Conservation (phyloP, 179 eudicot species). For the Amaranthus tricolor region DNA sequence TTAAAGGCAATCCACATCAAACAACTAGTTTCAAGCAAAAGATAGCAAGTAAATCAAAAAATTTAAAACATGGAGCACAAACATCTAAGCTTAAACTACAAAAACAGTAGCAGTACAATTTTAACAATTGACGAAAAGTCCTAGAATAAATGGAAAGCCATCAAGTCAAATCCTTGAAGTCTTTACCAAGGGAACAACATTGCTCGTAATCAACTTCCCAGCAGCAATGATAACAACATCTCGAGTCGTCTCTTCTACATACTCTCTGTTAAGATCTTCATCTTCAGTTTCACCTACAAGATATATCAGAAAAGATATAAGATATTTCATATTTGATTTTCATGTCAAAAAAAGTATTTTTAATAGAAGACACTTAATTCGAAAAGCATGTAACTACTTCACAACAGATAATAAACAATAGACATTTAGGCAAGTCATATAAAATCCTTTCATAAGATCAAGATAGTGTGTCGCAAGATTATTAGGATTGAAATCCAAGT, state of each 20-base stretch:
- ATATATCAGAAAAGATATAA: background rate
- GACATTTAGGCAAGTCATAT: no score
- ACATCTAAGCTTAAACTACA: background rate
- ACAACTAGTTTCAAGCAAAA: constrained; percentile 10
- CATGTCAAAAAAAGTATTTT: background rate
- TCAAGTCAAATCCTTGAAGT: constrained; percentile 6
- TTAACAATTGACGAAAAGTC: background rate
- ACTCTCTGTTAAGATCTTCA: constrained; percentile 73
- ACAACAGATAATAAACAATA: no score
- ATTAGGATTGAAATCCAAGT: no score
- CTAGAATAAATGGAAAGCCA: background rate
- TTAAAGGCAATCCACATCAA: background rate
- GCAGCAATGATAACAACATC: constrained; percentile 84
- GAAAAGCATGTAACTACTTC: no score
- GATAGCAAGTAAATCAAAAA: background rate
- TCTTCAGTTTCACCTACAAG: constrained; percentile 74
- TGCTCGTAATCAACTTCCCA: constrained; percentile 64
- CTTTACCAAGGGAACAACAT: constrained; percentile 68
- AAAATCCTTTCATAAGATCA: background rate
- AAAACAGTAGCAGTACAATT: no score
- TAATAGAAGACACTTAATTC: background rate
- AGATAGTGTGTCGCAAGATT: background rate
- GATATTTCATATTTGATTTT: background rate
- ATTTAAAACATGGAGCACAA: background rate
- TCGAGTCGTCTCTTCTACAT: constrained; percentile 80